Percentiles rank a stretch among this genome's conserved stretches.
Evolutionary conservation across 176 grass and related monocot species (phyloP).

Genomic region (Raddia guianensis): DNA sequence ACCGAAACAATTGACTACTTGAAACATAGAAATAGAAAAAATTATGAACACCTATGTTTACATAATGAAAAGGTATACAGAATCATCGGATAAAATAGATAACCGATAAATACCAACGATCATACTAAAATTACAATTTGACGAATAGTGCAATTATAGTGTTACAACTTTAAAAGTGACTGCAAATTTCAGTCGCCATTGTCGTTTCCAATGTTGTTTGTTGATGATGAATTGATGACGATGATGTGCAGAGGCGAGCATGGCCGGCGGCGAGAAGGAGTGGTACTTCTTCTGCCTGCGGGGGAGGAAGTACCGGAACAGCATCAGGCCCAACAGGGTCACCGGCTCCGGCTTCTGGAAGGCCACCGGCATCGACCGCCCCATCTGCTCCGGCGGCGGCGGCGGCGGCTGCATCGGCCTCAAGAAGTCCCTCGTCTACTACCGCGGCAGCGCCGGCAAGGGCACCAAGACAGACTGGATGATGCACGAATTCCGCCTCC

Average conservation of each 20-base stretch:
- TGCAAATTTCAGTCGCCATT: too few species aligned
- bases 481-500: conserved; percentile 97
- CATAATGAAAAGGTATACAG: too few species aligned
- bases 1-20: too few species aligned
- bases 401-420: conserved; percentile 61
- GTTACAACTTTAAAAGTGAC: too few species aligned
- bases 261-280: conserved; percentile 62
- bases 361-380: conserved; percentile 87
- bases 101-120: too few species aligned
- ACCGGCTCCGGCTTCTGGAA: conserved; percentile 90
- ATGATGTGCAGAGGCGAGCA: conserved; percentile 49
- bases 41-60: too few species aligned
- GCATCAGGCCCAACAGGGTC: conserved; percentile 80
- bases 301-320: conserved; percentile 90
- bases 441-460: conserved; percentile 77
- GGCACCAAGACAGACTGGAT: conserved; percentile 95
- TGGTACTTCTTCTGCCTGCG: conserved; percentile 87
- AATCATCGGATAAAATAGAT: too few species aligned
- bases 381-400: conserved; percentile 45
- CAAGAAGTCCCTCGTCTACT: conserved; percentile 94
- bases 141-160: too few species aligned
- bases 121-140: too few species aligned
- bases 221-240: neutral
- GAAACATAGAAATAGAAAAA: too few species aligned
- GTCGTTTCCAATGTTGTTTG: too few species aligned